Evolutionary conservation across 2,329 filamentous ascomycete genomes (phyloP), one percentile per base, ranked within the genome.

Genomic region (Ascochyta lentis): DNA sequence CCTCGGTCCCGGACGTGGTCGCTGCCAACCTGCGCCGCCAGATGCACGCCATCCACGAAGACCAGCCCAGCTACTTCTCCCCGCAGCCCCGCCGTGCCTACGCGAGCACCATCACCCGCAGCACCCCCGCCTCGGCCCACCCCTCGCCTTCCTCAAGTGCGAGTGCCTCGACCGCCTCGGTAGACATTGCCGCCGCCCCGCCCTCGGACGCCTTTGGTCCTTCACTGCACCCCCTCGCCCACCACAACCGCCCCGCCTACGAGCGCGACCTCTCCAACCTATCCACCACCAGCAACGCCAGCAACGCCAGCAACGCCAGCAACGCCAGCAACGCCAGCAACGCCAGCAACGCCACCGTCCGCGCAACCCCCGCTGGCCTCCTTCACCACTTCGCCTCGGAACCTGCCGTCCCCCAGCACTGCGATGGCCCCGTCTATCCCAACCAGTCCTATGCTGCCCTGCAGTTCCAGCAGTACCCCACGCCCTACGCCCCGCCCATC

Each of bases 371-470:
- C 22, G 59, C 67, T 33, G 69, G 67, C 16, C n/a, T 3, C 41
- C 35, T 52, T 10, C 62, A 64, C 60, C 47, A 66, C 57, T 53
- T 63, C 55, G 48, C 56, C 37, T 60, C 52, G 48, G 61, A 53
- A 19, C 43, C 54, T n/a, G 64, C 58, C 22, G 56, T 60, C 16
- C 61, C 51, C 31, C 64, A 59, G 41, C 61, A 60, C 29, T 64
- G 64, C 34, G 69, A 75, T 63, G 71, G 75, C 26, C 77, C 76
- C 19, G 65, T 73, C 54, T 82, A 77, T 60, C 80, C 80, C 41
- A 80, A 81, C 62, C 80, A 83, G 69, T 77, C 80, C 16, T 80
- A 80, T 66, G 76, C 80, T 42, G 80, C 79, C 2, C 71, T 82
- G 29, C 80, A 81, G 45, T 71, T 70, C 46, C 80, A 81, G 66